Evolutionary conservation across 2,329 filamentous ascomycete genomes (phyloP).

Genomic region (Talaromyces sp.): DNA sequence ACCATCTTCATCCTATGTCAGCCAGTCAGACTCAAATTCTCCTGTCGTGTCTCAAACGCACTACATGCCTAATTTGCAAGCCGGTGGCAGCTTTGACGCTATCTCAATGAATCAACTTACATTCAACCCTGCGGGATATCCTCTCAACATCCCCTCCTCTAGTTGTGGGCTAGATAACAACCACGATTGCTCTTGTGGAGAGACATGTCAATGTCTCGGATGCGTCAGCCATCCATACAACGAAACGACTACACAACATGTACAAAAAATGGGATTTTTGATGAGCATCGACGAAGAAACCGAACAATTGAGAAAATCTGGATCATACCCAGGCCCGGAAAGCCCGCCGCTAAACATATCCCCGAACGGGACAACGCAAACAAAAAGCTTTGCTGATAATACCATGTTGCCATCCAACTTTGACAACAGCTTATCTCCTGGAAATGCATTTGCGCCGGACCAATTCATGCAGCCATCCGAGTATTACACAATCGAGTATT

Average conservation of each 20-base stretch:
- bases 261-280: slow-evolving; percentile 41
- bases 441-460: slow-evolving; percentile 17
- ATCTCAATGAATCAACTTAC: slow-evolving; percentile 7
- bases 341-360: slow-evolving; percentile 6
- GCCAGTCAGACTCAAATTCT: slow-evolving; percentile 10
- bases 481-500: slow-evolving; percentile 38
- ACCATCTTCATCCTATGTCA: slow-evolving; percentile 16
- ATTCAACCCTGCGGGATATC: slow-evolving; percentile 10
- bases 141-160: slow-evolving; percentile 8
- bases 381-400: slow-evolving; percentile 3
- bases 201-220: slow-evolving; percentile 41
- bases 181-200: slow-evolving; percentile 38
- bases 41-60: background rate
- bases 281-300: slow-evolving; percentile 30
- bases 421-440: slow-evolving; percentile 11
- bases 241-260: slow-evolving; percentile 37
- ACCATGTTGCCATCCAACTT: slow-evolving; percentile 1
- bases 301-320: slow-evolving; percentile 16
- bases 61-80: background rate
- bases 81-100: background rate
- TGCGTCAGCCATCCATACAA: slow-evolving; percentile 44
- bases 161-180: slow-evolving; percentile 16
- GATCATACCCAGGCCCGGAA: slow-evolving; percentile 15
- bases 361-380: background rate
- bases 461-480: slow-evolving; percentile 36